Evolutionary conservation across 257 asterid genomes (phyloP).

Genomic region (Fraxinus pennsylvanica): DNA sequence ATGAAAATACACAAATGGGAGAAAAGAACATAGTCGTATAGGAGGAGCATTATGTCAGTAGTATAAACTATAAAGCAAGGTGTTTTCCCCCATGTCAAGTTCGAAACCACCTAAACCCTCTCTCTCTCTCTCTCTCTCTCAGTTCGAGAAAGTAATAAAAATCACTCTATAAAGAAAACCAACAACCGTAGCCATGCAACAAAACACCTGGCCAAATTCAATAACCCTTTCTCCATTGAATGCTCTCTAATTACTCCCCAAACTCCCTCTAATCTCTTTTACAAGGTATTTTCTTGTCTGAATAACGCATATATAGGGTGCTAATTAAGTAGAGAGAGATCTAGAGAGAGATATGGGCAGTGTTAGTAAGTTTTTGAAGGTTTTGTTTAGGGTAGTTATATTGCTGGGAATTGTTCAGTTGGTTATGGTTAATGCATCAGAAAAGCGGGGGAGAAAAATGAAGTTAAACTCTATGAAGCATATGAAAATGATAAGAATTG

Average conservation of each 20-base stretch:
- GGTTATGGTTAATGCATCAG: slow-evolving; percentile 32
- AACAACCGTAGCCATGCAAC: slow-evolving; percentile 44
- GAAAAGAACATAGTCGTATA: background rate
- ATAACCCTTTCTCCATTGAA: background rate
- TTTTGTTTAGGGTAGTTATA: slow-evolving; percentile 33
- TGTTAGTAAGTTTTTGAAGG: slow-evolving; percentile 25
- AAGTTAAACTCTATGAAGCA: slow-evolving; percentile 7
- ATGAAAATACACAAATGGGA: slow-evolving; percentile 46
- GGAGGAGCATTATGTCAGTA: background rate
- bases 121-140: slow-evolving; percentile 31
- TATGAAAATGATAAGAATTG: slow-evolving; percentile 12
- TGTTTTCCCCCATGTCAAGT: slow-evolving; percentile 16
- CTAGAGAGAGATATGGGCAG: slow-evolving; percentile 24
- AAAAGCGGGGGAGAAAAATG: slow-evolving; percentile 20
- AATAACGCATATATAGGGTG: too few species aligned
- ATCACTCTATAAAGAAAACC: slow-evolving; percentile 59
- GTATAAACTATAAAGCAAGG: slow-evolving; percentile 40
- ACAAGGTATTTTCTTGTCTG: too few species aligned
- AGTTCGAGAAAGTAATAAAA: slow-evolving; percentile 49
- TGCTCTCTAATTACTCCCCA: background rate
- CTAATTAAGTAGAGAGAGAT: background rate
- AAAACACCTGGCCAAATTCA: slow-evolving; percentile 22
- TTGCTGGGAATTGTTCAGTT: slow-evolving; percentile 40
- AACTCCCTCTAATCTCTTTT: background rate
- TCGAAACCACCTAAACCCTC: slow-evolving; percentile 21